These are phyloP conservation scores for Jaenimonas drosophilae DNA, from an alignment of 208 protist genomes.

Conservation along the genomic window DNA sequence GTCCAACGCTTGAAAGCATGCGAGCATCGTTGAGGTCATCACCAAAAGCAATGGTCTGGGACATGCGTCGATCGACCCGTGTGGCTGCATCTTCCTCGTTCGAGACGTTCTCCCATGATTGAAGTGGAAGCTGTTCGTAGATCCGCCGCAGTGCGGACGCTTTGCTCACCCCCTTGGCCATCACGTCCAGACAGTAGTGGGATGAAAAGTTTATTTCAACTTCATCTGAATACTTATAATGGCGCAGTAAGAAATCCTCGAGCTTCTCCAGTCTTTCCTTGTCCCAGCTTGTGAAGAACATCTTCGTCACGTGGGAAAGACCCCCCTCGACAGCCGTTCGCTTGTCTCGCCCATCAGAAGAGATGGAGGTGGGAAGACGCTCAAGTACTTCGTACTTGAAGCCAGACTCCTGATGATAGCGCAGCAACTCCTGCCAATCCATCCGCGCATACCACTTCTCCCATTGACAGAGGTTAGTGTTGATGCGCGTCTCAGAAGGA, in stretches of 20 bases:
- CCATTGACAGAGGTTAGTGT: slow-evolving; percentile 23
- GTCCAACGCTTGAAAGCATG: slow-evolving; percentile 27
- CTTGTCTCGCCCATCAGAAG: background rate
- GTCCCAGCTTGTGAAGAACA: slow-evolving; percentile 24
- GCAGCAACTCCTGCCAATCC: slow-evolving; percentile 37
- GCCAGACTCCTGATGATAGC: slow-evolving; percentile 31
- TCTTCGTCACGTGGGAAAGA: slow-evolving; percentile 9
- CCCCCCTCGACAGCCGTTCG: no score
- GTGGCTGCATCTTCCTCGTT: background rate
- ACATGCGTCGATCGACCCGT: background rate
- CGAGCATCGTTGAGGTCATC: slow-evolving; percentile 45
- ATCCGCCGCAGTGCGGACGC: slow-evolving; percentile 34
- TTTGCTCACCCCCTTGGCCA: slow-evolving; percentile 44
- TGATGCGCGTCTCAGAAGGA: slow-evolving; percentile 19
- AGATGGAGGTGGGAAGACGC: slow-evolving; percentile 3
- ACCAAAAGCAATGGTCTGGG: slow-evolving; percentile 53
- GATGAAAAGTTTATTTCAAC: slow-evolving; percentile 28
- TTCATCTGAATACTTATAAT: background rate
- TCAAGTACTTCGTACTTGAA: slow-evolving; percentile 30
- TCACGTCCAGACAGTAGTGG: slow-evolving; percentile 44
- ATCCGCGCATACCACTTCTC: slow-evolving; percentile 28
- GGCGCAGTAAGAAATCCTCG: slow-evolving; percentile 5
- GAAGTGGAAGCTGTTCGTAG: slow-evolving; percentile 3
- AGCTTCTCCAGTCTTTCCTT: slow-evolving; percentile 9
- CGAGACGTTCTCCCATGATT: no score